Conservation (phyloP, 345 rosid species). For the Passiflora organensis region DNA sequence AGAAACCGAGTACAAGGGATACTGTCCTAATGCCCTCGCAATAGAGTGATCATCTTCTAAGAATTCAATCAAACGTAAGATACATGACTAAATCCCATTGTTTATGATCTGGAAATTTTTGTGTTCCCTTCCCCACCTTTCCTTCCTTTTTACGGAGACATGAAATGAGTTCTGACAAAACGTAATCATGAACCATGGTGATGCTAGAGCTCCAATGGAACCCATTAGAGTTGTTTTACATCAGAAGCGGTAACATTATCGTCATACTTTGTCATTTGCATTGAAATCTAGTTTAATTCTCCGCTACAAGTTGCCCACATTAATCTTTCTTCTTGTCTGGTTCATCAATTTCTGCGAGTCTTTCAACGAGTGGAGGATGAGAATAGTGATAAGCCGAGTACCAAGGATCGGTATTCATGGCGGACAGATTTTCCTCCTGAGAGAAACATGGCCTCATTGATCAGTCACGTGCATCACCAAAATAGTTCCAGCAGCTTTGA, state of each 20-base stretch:
- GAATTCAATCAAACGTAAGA: too few species aligned
- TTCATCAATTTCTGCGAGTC: conserved; percentile 74
- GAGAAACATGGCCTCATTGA: conserved; percentile 1
- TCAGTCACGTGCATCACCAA: not conserved
- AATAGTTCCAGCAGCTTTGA: not conserved
- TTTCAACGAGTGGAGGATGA: conserved; percentile 92
- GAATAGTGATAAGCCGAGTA: conserved; percentile 97
- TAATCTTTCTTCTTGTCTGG: conserved; percentile 68
- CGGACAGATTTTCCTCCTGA: conserved; percentile 95
- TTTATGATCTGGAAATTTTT: too few species aligned
- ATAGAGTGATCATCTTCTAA: too few species aligned
- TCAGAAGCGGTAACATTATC: not conserved
- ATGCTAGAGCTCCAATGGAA: too few species aligned
- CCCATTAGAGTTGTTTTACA: too few species aligned
- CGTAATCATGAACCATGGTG: too few species aligned
- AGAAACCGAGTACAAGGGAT: too few species aligned
- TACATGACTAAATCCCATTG: too few species aligned
- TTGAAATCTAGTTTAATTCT: conserved; percentile 15
- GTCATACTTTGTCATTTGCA: conserved; percentile 2
- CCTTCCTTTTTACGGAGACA: too few species aligned
- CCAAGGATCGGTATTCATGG: conserved; percentile 98
- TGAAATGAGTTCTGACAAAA: too few species aligned
- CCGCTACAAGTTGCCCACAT: conserved; percentile 14
- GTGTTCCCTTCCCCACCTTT: too few species aligned
- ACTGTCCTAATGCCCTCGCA: too few species aligned